phyloP scores from a whole-genome alignment of 75 land plant species.

The Selaginella moellendorffii region DNA sequence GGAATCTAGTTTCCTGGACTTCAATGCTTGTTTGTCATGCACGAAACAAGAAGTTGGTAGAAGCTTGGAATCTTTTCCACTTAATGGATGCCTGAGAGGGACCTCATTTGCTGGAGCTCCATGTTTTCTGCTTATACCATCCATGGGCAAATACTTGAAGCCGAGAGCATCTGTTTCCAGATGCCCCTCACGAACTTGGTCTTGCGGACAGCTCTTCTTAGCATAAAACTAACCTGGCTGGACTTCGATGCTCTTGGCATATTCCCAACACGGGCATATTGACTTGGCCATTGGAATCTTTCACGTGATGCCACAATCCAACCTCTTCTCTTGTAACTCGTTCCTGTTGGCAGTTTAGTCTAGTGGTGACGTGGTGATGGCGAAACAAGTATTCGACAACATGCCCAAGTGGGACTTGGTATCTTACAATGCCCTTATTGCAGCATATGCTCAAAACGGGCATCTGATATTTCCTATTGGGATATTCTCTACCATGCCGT shows the following conservation, averaged over 20 bases:
- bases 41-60: too few relatives aligned
- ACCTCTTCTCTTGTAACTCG: neutral
- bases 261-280: too few relatives aligned
- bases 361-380: neutral
- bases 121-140: neutral
- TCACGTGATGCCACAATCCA: neutral
- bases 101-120: neutral
- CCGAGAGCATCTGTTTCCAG: neutral
- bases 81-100: neutral
- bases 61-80: slow-evolving; percentile 14
- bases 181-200: neutral
- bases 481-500: neutral
- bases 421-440: neutral
- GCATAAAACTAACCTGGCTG: neutral
- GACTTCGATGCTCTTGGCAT: neutral
- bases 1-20: too few relatives aligned
- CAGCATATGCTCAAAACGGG: neutral
- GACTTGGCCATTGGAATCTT: too few relatives aligned
- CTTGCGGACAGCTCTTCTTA: neutral
- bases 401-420: neutral
- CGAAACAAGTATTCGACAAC: neutral
- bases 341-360: neutral
- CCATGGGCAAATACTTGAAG: neutral
- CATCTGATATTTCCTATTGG: neutral
- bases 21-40: too few relatives aligned